Evolutionary conservation across 805 yeast genomes (phyloP), one percentile per base, ranked within the genome.

Genomic region (Starmerella stellata): DNA sequence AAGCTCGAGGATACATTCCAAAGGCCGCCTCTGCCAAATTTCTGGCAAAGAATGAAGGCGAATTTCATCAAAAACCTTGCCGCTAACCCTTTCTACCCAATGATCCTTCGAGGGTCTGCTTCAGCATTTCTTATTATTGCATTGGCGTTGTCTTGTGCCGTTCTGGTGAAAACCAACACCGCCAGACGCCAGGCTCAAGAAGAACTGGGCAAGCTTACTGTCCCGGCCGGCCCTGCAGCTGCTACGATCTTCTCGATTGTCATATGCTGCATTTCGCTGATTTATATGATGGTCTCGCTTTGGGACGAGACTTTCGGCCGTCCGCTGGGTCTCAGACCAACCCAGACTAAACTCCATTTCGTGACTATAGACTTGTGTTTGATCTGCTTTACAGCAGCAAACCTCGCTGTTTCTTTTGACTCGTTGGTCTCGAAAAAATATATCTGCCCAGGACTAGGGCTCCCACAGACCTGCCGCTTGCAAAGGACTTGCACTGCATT

Each of bases 171-270:
- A 43, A 58, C 69, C 4, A 45, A 54, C 32, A 38, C n/a, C 9
- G 35, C 35, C 8, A 19, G 15, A 23, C 23, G 18, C 15, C 23
- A 16, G 8, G 19, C 19, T 5, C 19, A 15, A 15, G 19, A 5
- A 13, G 4, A 7, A 13, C 17, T 21, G 24, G 15, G 15, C n/a
- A 30, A 16, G 11, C 30, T n/a, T 9, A 5, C 20, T 68, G n/a
- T 21, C 11, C 38, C 39, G 20, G 34, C 25, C 19, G 37, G 44
- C 17, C 47, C 44, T 11, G 20, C 41, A 52, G 78, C 98, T 15
- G 76, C 93, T 49, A 80, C 96, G 0, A 74, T 85, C 34, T 82
- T 90, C 93, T 90, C 95, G 3, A 69, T 90, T 2, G 74, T 74
- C 38, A 93, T 87, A 3, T 87, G 83, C 52, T 63, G 81, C 21